phyloP scores from a whole-genome alignment of 2,329 filamentous ascomycete species.

The Alternaria sp. region DNA sequence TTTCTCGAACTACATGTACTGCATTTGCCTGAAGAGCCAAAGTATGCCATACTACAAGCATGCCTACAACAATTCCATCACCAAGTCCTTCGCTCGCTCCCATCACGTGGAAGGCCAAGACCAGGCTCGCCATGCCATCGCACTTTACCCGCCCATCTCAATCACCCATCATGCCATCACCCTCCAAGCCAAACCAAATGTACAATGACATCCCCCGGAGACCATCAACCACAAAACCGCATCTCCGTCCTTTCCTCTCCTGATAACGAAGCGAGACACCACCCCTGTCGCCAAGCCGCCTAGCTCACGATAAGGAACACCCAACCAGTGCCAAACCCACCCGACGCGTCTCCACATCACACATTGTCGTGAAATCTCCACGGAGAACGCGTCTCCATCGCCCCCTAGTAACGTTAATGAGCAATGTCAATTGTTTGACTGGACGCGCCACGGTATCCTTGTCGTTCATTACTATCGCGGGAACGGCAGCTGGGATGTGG shows the following conservation, averaged over 20 bases:
- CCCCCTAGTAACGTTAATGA: conserved; percentile 3
- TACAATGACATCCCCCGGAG: conserved; percentile 11
- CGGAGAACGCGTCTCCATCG: conserved; percentile 24
- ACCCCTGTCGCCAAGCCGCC: conserved; percentile 15
- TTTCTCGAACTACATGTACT: neutral
- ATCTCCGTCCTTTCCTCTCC: conserved; percentile 21
- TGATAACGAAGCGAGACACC: conserved; percentile 12
- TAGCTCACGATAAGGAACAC: conserved; percentile 14
- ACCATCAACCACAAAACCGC: neutral
- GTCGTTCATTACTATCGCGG: neutral
- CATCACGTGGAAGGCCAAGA: neutral
- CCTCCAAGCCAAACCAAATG: neutral
- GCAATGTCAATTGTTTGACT: conserved; percentile 25
- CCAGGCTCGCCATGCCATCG: neutral
- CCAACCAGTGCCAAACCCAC: neutral
- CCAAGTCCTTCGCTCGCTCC: neutral
- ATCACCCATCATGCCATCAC: no score
- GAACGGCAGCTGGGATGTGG: neutral
- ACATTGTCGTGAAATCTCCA: conserved; percentile 26
- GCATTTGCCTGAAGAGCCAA: neutral
- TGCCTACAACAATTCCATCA: neutral
- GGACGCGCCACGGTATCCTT: neutral
- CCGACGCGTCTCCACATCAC: conserved; percentile 4
- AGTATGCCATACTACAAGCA: neutral
- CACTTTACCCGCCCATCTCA: neutral